A percentile compares a stretch with the other conserved stretches of the same genome.
Conservation (phyloP, 2,329 filamentous ascomycete species). For the Fusarium equiseti region DNA sequence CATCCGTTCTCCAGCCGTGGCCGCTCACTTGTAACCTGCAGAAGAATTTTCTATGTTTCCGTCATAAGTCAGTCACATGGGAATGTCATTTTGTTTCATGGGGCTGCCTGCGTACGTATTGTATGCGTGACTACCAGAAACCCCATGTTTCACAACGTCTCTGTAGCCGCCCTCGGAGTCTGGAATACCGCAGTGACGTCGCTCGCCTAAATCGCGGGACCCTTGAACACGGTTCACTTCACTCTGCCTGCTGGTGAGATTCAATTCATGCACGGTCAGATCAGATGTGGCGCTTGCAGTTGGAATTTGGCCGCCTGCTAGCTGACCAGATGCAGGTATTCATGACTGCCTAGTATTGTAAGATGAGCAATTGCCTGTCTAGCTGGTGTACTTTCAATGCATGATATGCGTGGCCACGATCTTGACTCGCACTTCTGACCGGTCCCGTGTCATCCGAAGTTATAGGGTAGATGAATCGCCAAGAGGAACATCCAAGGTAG, state of each 20-base stretch:
- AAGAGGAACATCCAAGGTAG: neutral
- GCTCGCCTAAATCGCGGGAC: conserved; percentile 36
- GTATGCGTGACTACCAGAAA: conserved; percentile 35
- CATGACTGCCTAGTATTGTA: neutral
- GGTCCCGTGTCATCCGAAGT: conserved; percentile 3
- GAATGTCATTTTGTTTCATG: conserved; percentile 27
- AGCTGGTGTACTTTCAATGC: neutral
- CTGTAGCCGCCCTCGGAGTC: conserved; percentile 36
- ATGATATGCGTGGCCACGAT: conserved; percentile 4
- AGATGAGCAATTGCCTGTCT: neutral
- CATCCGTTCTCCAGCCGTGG: conserved; percentile 14
- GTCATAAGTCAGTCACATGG: conserved; percentile 44
- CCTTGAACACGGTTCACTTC: conserved; percentile 19
- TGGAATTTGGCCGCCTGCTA: neutral
- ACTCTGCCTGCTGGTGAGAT: conserved; percentile 5
- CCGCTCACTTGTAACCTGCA: conserved; percentile 23
- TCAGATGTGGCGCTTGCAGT: neutral
- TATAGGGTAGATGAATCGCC: conserved; percentile 18
- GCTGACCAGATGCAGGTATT: neutral
- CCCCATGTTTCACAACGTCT: conserved; percentile 44
- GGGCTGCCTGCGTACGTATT: conserved; percentile 1
- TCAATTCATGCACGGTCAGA: conserved; percentile 22
- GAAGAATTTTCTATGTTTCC: conserved; percentile 4
- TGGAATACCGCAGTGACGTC: conserved; percentile 40
- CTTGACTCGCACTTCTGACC: conserved; percentile 7